Percentiles rank a stretch among this genome's conserved stretches.
These are phyloP conservation scores for Erodium moschatum DNA, from an alignment of 441 rosid genomes.

Conservation along the genomic window DNA sequence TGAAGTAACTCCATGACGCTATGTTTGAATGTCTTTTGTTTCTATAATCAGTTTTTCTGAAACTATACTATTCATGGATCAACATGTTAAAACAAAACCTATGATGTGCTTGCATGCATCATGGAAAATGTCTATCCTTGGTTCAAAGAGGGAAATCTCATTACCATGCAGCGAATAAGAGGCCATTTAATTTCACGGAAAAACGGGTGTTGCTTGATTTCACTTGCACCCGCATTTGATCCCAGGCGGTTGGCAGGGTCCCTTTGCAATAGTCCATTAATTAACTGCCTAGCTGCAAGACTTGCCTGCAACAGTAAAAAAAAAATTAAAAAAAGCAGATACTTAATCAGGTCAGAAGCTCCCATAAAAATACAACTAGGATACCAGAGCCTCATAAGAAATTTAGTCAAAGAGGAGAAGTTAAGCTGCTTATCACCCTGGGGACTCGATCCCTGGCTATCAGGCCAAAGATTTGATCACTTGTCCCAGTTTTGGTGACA, in stretches of 20 bases:
- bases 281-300: slow-evolving; percentile 73
- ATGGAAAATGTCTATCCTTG: background rate
- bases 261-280: slow-evolving; percentile 56
- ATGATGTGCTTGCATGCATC: background rate
- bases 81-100: background rate
- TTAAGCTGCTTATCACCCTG: too few species aligned
- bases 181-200: slow-evolving; percentile 90
- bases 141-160: slow-evolving; percentile 1
- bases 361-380: too few species aligned
- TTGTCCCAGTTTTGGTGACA: too few species aligned
- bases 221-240: slow-evolving; percentile 65
- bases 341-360: too few species aligned
- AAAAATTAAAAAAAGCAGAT: background rate
- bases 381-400: too few species aligned
- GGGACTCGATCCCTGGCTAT: too few species aligned
- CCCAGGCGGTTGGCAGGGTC: slow-evolving; percentile 77
- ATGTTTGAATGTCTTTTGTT: too few species aligned
- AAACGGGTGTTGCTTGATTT: slow-evolving; percentile 85
- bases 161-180: slow-evolving; percentile 85
- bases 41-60: too few species aligned
- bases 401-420: too few species aligned
- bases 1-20: background rate
- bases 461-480: too few species aligned
- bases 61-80: too few species aligned
- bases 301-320: slow-evolving; percentile 49